Evolutionary conservation across 2,329 filamentous ascomycete genomes (phyloP).

Genomic region (Exophiala mesophila): DNA sequence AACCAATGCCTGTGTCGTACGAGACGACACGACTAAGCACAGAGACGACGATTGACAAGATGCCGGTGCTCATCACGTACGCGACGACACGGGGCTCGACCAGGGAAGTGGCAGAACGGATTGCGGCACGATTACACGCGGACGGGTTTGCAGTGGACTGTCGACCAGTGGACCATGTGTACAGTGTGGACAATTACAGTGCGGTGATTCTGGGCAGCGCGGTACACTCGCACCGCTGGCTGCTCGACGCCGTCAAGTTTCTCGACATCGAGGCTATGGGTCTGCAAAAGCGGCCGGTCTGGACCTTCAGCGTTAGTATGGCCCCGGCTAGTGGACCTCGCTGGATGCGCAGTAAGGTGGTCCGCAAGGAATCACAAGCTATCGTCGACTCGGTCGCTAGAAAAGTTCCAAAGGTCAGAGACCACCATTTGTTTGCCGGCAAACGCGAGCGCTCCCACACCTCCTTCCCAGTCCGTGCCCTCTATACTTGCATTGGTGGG

Average conservation of each 20-base stretch:
- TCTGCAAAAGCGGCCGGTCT: constrained; percentile 15
- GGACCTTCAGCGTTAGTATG: constrained; percentile 21
- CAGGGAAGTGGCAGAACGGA: constrained; percentile 19
- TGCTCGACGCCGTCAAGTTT: constrained; percentile 19
- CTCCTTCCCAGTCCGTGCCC: constrained; percentile 4
- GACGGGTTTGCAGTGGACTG: constrained; percentile 21
- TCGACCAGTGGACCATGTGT: constrained; percentile 21
- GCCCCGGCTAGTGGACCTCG: constrained; percentile 6
- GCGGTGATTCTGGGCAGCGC: constrained; percentile 22
- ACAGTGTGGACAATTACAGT: constrained; percentile 21
- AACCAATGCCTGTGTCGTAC: too few relatives aligned
- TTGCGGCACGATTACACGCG: constrained; percentile 17
- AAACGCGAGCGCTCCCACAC: constrained; percentile 14
- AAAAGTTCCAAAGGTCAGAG: constrained; percentile 17
- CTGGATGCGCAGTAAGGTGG: constrained; percentile 13
- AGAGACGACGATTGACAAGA: neutral
- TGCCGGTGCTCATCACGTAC: constrained; percentile 21
- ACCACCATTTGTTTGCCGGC: constrained; percentile 20
- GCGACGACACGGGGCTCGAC: constrained; percentile 19
- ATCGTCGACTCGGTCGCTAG: constrained; percentile 8
- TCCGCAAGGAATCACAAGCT: constrained; percentile 6
- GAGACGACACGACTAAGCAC: too few relatives aligned
- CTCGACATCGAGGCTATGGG: constrained; percentile 21
- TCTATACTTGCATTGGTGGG: constrained; percentile 20
- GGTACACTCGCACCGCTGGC: constrained; percentile 13